Base-by-base conservation (phyloP, 179 eudicot species). In the Sideroxylon spinosum region DNA sequence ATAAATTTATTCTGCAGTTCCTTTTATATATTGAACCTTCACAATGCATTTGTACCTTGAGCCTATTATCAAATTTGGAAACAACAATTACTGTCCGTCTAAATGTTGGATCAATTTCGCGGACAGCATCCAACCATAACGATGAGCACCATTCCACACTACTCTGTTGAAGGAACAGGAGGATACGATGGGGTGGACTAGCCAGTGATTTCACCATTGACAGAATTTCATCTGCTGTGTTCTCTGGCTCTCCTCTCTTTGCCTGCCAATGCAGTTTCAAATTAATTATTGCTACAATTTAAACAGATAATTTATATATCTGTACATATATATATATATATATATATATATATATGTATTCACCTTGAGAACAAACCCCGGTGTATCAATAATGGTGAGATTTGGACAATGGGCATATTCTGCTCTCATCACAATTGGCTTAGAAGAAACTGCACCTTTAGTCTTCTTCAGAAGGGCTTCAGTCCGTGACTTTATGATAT, bases 131-230 rank as follows among this genome's bases (percentile, higher is more conserved):
- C 82, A 95, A 80, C 99, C 99, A 95, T 89, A 95, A 81, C 0
- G 99, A 95, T 2, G 99, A 95, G 80, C 99, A 95, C 99, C 99
- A 95, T 80, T 95, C 99, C 78, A 95, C 98, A 83, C 99, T 95
- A 81, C 99, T 95, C 79, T 95, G 99, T 77, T 95, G 98, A 79
- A 95, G 99, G 84, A 95, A 95, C 87, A 95, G 76, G 77, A 95
- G 86, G 78, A 95, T 92, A 75, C 99, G 96, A 81, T 95, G 92
- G 32, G 98, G 96, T 71, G 98, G 99, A 85, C 93, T 94, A 79
- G 99, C 99, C 84, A 95, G 82, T 61, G 94, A 81, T 90, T 96
- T 96, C 85, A 96, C 98, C 99, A 94, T 96, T 12, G 98, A 89
- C 71, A 91, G 78, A 73, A 96, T 96, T 78, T 94, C 99, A 78